Evolutionary conservation across 148 eudicot genomes (phyloP).

Genomic region (Rhododendron ovatum): DNA sequence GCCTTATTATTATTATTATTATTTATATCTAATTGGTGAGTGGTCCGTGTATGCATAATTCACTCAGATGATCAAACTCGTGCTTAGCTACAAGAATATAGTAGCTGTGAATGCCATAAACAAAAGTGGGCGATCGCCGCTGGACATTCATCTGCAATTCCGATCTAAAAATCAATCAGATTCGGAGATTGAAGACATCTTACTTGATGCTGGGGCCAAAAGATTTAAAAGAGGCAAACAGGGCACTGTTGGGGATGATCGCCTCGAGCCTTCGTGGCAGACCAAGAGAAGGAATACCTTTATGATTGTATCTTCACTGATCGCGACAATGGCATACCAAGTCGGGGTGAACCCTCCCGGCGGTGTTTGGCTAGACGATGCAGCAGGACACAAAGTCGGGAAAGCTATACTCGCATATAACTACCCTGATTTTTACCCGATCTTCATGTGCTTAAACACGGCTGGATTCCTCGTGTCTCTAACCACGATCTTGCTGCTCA

Average conservation of each 20-base stretch:
- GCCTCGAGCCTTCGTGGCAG: not conserved
- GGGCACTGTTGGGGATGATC: not conserved
- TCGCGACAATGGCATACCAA: not conserved
- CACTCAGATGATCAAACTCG: too few relatives aligned
- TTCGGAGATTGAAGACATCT: too few relatives aligned
- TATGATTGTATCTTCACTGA: not conserved
- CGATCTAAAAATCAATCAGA: not conserved
- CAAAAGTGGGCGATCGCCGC: not conserved
- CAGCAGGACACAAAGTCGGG: not conserved
- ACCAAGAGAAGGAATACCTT: not conserved
- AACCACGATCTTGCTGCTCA: not conserved
- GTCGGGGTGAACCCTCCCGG: not conserved
- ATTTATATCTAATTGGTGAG: too few relatives aligned
- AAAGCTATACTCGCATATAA: not conserved
- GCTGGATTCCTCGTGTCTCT: not conserved
- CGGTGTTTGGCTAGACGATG: not conserved
- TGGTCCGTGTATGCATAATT: too few relatives aligned
- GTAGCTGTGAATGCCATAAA: too few relatives aligned
- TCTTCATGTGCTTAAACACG: not conserved
- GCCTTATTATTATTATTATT: too few relatives aligned
- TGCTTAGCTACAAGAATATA: too few relatives aligned
- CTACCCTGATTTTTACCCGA: not conserved
- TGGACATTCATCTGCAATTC: not conserved
- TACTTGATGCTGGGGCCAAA: not conserved
- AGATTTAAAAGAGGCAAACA: not conserved